phyloP scores from a whole-genome alignment of 768 basidiomycete genomes.

The Mycena amicta region DNA sequence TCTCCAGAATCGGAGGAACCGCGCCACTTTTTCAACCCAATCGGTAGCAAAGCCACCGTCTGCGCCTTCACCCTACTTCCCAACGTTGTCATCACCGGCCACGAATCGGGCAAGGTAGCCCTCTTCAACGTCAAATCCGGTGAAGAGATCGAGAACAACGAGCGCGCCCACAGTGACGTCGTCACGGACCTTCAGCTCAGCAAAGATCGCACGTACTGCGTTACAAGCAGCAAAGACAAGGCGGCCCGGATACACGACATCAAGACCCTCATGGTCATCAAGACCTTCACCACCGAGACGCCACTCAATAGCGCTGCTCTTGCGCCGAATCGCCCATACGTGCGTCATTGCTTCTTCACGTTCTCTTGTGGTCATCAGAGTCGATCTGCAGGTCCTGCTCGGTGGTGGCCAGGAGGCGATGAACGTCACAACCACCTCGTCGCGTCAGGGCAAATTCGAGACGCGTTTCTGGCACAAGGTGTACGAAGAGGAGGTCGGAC shows the following conservation, averaged over 20 bases:
- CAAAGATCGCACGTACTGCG: constrained; percentile 89
- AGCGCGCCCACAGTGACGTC: constrained; percentile 82
- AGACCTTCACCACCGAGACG: constrained; percentile 91
- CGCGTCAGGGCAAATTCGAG: constrained; percentile 96
- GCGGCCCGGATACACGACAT: constrained; percentile 92
- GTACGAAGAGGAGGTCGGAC: constrained; percentile 95
- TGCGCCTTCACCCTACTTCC: constrained; percentile 85
- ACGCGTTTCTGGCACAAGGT: constrained; percentile 98
- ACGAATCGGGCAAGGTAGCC: constrained; percentile 94
- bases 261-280: constrained; percentile 86
- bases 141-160: constrained; percentile 80
- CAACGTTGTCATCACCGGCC: constrained; percentile 85
- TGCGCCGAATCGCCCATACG: constrained; percentile 83
- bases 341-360: constrained; percentile 33
- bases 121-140: constrained; percentile 88
- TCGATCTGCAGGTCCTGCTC: constrained; percentile 64
- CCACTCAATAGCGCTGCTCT: constrained; percentile 93
- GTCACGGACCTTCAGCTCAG: constrained; percentile 94
- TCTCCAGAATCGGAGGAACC: constrained; percentile 75
- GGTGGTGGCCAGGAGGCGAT: constrained; percentile 99
- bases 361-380: background rate
- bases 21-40: constrained; percentile 76
- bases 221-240: constrained; percentile 97
- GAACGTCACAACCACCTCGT: constrained; percentile 93
- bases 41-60: constrained; percentile 96